phyloP scores from a whole-genome alignment of 352 stramenopile genomes.

The Pythium rhizo-oryzae region DNA sequence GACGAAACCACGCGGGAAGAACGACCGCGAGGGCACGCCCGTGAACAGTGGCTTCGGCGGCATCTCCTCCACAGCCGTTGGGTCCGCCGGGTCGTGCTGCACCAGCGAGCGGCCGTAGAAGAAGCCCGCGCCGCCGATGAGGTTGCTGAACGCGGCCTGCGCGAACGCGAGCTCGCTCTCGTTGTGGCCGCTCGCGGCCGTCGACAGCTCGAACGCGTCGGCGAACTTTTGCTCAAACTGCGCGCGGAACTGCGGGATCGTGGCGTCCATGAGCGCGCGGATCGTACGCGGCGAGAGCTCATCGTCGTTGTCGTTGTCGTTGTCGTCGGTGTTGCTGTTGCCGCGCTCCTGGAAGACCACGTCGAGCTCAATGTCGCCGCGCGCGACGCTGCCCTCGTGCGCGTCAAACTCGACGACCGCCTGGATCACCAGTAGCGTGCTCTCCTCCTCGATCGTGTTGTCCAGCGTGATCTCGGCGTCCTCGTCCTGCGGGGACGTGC shows the following conservation, averaged over 20 bases:
- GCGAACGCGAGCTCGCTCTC: conserved; percentile 69
- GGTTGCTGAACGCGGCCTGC: conserved; percentile 87
- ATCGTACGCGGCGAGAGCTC: conserved; percentile 27
- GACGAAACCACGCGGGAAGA: conserved; percentile 94
- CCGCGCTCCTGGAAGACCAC: conserved; percentile 61
- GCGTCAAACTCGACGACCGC: conserved; percentile 54
- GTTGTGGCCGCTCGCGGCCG: conserved; percentile 36
- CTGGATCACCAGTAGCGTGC: conserved; percentile 71
- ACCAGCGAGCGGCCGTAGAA: conserved; percentile 89
- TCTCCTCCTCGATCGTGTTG: conserved; percentile 71
- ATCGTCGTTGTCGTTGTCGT: conserved; percentile 11
- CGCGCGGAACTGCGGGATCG: background rate
- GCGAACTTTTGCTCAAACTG: conserved; percentile 69
- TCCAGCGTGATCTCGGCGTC: conserved; percentile 64
- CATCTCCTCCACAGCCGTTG: conserved; percentile 41
- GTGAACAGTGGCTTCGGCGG: conserved; percentile 76
- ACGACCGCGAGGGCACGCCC: conserved; percentile 90
- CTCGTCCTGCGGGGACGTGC: conserved; percentile 18
- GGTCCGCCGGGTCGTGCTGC: conserved; percentile 52
- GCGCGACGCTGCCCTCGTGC: conserved; percentile 27
- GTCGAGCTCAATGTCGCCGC: conserved; percentile 61
- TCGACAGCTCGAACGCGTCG: conserved; percentile 45
- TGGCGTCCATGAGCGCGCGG: conserved; percentile 8
- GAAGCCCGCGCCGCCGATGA: conserved; percentile 89
- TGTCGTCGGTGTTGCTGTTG: conserved; percentile 14